Percentiles rank a stretch among this genome's conserved stretches.
These are phyloP conservation scores for Perkinsus olseni DNA, from an alignment of 169 alveolate genomes.

Conservation along the genomic window DNA sequence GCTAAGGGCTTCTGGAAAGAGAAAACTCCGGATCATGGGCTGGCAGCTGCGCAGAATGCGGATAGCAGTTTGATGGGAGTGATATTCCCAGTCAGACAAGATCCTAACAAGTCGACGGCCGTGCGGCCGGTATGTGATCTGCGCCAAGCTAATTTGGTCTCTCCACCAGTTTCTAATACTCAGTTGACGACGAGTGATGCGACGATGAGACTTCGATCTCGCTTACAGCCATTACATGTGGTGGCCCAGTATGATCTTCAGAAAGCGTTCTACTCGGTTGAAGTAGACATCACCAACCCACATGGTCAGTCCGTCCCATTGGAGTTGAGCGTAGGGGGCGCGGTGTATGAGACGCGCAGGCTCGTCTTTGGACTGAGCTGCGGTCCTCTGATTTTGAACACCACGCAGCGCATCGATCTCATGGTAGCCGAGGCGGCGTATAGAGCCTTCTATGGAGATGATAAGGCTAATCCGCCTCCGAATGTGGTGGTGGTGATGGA, in stretches of 20 bases:
- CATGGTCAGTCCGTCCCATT: not conserved
- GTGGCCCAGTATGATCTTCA: not conserved
- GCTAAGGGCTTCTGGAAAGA: not conserved
- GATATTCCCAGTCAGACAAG: not conserved
- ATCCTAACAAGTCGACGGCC: not conserved
- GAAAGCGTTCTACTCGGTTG: not conserved
- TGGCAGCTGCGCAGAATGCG: not conserved
- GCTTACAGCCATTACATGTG: not conserved
- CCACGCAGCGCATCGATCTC: not conserved
- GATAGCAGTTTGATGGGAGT: not conserved
- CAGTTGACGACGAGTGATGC: not conserved
- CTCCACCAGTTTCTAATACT: not conserved
- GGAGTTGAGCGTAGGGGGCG: not conserved
- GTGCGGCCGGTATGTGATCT: not conserved
- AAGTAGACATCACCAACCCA: not conserved
- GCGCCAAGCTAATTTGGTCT: not conserved
- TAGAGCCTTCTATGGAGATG: not conserved
- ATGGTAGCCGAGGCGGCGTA: not conserved
- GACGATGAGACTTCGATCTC: not conserved
- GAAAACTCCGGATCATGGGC: not conserved
- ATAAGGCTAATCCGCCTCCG: not conserved
- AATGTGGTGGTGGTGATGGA: not conserved
- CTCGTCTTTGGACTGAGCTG: not conserved
- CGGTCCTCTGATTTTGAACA: not conserved
- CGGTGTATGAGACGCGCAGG: not conserved